A percentile compares a stretch with the other conserved stretches of the same genome.
Evolutionary conservation across 1,139 yeast species (phyloP).

Genomic region (Protomyces arabidopsidicola): DNA sequence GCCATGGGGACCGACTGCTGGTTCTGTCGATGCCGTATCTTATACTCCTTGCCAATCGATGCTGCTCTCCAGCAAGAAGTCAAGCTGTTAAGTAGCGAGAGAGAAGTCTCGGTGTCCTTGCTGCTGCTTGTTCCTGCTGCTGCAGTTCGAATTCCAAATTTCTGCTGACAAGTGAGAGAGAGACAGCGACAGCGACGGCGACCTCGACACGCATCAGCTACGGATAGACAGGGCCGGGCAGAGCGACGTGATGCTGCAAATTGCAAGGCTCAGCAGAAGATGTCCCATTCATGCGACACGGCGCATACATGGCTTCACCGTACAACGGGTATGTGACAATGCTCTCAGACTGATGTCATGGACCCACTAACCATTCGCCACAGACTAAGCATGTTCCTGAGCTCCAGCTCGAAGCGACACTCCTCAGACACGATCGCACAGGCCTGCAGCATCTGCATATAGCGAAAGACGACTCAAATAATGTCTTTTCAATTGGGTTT

Average conservation of each 20-base stretch:
- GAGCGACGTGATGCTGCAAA: neutral
- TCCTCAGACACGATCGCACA: conserved; percentile 59
- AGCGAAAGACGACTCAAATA: conserved; percentile 73
- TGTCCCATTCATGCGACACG: neutral
- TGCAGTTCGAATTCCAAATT: neutral
- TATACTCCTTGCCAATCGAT: too few relatives aligned
- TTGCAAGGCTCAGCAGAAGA: neutral
- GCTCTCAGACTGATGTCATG: neutral
- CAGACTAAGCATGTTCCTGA: conserved; percentile 71
- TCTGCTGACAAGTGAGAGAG: neutral
- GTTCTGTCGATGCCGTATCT: too few relatives aligned
- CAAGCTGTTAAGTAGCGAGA: too few relatives aligned
- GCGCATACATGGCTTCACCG: conserved; percentile 12
- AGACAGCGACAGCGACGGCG: too few relatives aligned
- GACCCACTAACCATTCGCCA: neutral
- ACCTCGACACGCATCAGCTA: neutral
- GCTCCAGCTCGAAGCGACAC: conserved; percentile 73
- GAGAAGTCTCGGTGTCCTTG: too few relatives aligned
- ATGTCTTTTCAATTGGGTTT: conserved; percentile 84
- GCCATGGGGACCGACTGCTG: neutral
- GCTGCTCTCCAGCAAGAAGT: too few relatives aligned
- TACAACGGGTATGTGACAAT: conserved; percentile 1
- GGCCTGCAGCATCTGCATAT: conserved; percentile 82
- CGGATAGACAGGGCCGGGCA: too few relatives aligned
- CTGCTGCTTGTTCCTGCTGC: too few relatives aligned